A percentile compares a stretch with the other conserved stretches of the same genome.
These are phyloP conservation scores for Eucalyptus regnans DNA, from an alignment of 345 rosid species.

Conservation along the genomic window DNA sequence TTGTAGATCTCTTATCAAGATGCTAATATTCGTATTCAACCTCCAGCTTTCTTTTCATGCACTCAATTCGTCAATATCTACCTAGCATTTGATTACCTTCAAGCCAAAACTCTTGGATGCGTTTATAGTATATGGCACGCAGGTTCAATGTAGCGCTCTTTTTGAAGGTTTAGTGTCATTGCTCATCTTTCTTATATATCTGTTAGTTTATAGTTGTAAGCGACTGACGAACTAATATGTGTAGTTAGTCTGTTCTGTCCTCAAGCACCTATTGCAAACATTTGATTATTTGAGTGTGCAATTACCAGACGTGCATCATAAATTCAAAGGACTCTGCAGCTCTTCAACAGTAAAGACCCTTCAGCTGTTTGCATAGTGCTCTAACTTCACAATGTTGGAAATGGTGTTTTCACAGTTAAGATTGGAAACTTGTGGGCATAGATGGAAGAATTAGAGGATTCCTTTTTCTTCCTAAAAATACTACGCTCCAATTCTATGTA, in stretches of 20 bases:
- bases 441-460: too few relatives aligned
- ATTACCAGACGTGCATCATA: conserved; percentile 67
- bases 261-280: conserved; percentile 24
- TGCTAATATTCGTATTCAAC: neutral
- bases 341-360: conserved; percentile 41
- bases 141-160: conserved; percentile 62
- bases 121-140: conserved; percentile 30
- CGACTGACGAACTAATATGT: neutral
- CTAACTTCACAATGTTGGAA: neutral
- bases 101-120: conserved; percentile 1
- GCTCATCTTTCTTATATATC: neutral
- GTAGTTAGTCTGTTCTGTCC: conserved; percentile 38
- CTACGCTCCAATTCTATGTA: too few relatives aligned
- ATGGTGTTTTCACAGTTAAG: neutral
- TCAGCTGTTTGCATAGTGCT: neutral
- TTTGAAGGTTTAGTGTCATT: conserved; percentile 40
- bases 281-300: conserved; percentile 53
- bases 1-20: neutral
- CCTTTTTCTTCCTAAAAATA: too few relatives aligned
- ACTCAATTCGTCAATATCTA: conserved; percentile 26
- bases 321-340: conserved; percentile 69
- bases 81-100: conserved; percentile 53
- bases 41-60: conserved; percentile 58
- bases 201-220: neutral
- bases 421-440: too few relatives aligned